phyloP scores from a whole-genome alignment of 2,329 filamentous ascomycete species.

The Nemania abortiva region DNA sequence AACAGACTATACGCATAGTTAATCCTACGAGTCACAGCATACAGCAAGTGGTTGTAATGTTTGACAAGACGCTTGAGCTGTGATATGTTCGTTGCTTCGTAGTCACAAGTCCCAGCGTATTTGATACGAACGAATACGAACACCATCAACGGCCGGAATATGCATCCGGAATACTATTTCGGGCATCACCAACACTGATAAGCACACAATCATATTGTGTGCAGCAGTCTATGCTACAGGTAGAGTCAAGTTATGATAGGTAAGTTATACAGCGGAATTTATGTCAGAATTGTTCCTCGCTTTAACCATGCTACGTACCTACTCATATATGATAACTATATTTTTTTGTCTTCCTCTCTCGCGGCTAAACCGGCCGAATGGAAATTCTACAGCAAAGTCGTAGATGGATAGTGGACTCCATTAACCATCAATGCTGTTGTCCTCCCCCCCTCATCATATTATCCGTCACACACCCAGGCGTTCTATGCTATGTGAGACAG shows the following conservation, averaged over 20 bases:
- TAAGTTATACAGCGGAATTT: not conserved
- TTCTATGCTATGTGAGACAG: not conserved
- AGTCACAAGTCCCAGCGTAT: not conserved
- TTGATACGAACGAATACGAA: not conserved
- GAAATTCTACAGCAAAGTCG: not conserved
- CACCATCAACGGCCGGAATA: not conserved
- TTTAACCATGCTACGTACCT: not conserved
- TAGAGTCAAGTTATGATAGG: not conserved
- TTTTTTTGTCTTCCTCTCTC: not conserved
- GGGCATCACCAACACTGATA: not conserved
- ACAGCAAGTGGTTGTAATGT: not conserved
- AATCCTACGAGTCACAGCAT: not conserved
- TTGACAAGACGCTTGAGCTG: not conserved
- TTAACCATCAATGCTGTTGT: not conserved
- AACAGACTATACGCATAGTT: conserved; percentile 1
- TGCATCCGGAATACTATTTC: not conserved
- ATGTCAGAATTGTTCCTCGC: not conserved
- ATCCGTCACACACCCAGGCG: conserved; percentile 8
- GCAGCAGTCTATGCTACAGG: not conserved
- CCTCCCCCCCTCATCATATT: not conserved
- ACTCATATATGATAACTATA: not conserved
- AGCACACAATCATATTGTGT: not conserved
- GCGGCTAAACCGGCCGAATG: not conserved
- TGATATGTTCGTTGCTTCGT: not conserved
- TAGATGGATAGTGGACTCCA: not conserved